A percentile compares a stretch with the other conserved stretches of the same genome.
Conservation (phyloP, 495 filamentous ascomycete species). For the Penicillium psychrofluorescens region DNA sequence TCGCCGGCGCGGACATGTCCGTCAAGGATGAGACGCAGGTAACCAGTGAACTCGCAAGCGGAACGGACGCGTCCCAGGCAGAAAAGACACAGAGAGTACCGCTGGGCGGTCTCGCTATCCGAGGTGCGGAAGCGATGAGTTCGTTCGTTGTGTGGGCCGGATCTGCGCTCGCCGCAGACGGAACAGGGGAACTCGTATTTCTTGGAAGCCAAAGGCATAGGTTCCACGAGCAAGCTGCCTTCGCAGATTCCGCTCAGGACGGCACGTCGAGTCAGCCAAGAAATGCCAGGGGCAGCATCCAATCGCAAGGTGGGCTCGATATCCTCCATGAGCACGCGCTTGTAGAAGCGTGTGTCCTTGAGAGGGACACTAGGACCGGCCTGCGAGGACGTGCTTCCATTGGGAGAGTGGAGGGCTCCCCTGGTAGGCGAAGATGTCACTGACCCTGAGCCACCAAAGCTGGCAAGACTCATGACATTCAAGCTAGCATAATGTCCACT, state of each 20-base stretch:
- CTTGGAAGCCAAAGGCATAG: constrained; percentile 54
- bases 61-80: constrained; percentile 79
- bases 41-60: constrained; percentile 86
- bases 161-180: constrained; percentile 78
- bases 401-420: constrained; percentile 31
- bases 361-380: constrained; percentile 44
- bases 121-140: constrained; percentile 85
- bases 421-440: constrained; percentile 33
- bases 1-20: constrained; percentile 76
- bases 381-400: constrained; percentile 31
- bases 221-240: constrained; percentile 85
- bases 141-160: constrained; percentile 59
- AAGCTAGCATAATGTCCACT: constrained; percentile 63
- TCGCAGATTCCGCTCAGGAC: constrained; percentile 77
- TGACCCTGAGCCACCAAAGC: constrained; percentile 41
- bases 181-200: constrained; percentile 69
- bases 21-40: constrained; percentile 81
- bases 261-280: constrained; percentile 81
- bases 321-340: constrained; percentile 78
- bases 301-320: constrained; percentile 89
- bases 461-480: constrained; percentile 53
- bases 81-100: constrained; percentile 83
- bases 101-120: constrained; percentile 75
- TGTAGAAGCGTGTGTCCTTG: constrained; percentile 91
- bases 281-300: constrained; percentile 82